phyloP scores from a whole-genome alignment of 2,329 filamentous ascomycete species.

The Epichloe uncinata region DNA sequence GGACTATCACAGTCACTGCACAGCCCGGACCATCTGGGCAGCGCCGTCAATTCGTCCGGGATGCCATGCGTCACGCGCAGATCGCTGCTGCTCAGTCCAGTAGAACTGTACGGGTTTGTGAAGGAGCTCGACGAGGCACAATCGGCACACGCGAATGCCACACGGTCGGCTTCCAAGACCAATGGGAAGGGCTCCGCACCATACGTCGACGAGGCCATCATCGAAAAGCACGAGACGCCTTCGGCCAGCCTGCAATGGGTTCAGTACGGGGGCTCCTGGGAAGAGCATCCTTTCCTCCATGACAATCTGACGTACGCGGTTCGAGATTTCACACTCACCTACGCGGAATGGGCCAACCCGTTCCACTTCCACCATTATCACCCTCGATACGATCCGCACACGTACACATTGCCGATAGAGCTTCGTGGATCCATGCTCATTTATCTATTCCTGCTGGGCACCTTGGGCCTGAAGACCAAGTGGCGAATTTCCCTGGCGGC shows the following conservation, averaged over 20 bases:
- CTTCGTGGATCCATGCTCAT: slow-evolving; percentile 27
- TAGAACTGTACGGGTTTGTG: not conserved
- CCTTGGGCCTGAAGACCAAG: slow-evolving; percentile 21
- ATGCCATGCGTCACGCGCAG: not conserved
- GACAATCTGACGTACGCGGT: slow-evolving; percentile 24
- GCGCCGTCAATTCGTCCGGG: not conserved
- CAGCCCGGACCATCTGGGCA: not conserved
- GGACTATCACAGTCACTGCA: not conserved
- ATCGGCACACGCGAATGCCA: not conserved
- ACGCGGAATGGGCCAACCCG: slow-evolving; percentile 27
- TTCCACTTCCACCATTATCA: slow-evolving; percentile 27
- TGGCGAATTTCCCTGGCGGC: slow-evolving; percentile 20
- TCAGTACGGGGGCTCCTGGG: slow-evolving; percentile 27
- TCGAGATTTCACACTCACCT: slow-evolving; percentile 24
- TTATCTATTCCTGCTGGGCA: slow-evolving; percentile 26
- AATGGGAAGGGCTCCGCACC: not conserved
- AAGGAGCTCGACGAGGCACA: not conserved
- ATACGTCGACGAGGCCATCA: too few relatives aligned
- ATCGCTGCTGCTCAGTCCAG: not conserved
- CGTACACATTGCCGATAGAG: slow-evolving; percentile 29
- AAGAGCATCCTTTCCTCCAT: slow-evolving; percentile 27
- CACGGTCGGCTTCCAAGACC: not conserved
- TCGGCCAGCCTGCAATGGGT: slow-evolving; percentile 17
- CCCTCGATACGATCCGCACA: slow-evolving; percentile 27
- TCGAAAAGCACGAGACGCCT: slow-evolving; percentile 1